Evolutionary conservation across 179 eudicot genomes (phyloP), one percentile per base, ranked within the genome.

Genomic region (Monotropa hypopitys): DNA sequence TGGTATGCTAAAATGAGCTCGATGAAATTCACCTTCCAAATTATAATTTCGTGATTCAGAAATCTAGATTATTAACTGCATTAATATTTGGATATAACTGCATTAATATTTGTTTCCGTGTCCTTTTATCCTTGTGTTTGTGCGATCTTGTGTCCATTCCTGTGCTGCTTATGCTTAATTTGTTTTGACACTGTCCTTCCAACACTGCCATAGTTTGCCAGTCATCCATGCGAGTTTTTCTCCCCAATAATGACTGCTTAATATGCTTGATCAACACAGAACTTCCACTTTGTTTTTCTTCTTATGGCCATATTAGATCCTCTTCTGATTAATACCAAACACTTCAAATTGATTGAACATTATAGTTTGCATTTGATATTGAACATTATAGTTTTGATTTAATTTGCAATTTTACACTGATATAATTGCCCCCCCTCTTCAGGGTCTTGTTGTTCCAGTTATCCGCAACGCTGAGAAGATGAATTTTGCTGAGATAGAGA

Each of bases 381-480:
- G n/a, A 59, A 11, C 35, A 57, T 8, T 5, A 23, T 7, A 67
- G 42, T n/a, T 54, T 73, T 73, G 76, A 2, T 16, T 35, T 5
- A 50, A 20, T 53, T n/a, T n/a, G 56, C 68, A 4, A 18, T 54
- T 61, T n/a, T 33, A 11, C 32, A 20, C 20, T 74, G n/a, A 28
- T 6, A 42, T 63, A 10, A 70, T 30, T 26, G 23, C 50, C 56
- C 42, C 47, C 67, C 0, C 20, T 77, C 51, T 77, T 59, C 84
- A 95, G 97, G 99, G 99, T 15, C 93, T 92, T 77, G 97, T 95
- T 78, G 99, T 92, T 80, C 99, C 97, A 45, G 99, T 95, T 80
- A 82, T 95, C 70, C 93, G 97, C 53, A 84, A 88, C 80, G 93
- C 95, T 35, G 97, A 86, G 38, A 84, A 78, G 70, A 87, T 95